phyloP scores from a whole-genome alignment of 306 rosid species.

The Carpinus fangiana region DNA sequence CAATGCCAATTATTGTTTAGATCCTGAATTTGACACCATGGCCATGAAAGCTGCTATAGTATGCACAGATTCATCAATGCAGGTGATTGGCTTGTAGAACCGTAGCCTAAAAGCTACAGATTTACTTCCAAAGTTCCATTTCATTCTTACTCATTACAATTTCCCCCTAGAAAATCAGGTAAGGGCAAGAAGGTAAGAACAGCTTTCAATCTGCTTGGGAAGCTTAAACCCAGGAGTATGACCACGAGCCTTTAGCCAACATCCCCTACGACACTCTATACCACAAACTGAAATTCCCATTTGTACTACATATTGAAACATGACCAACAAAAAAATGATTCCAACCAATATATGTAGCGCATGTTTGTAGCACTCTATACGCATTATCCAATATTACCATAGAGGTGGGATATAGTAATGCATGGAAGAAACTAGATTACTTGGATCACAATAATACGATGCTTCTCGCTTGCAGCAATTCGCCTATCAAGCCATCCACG shows the following conservation, averaged over 20 bases:
- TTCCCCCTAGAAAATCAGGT: not conserved
- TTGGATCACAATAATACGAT: slow-evolving; percentile 55
- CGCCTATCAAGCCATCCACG: slow-evolving; percentile 73
- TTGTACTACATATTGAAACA: not conserved
- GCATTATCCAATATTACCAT: slow-evolving; percentile 6
- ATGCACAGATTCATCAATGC: not conserved
- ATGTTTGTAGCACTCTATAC: not conserved
- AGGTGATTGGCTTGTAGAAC: not conserved
- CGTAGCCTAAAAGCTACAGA: not conserved
- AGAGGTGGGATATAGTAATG: not conserved
- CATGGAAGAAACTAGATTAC: slow-evolving; percentile 41
- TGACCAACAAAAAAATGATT: not conserved
- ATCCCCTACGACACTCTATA: not conserved
- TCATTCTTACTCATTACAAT: not conserved
- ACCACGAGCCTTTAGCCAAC: not conserved
- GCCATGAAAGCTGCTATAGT: not conserved
- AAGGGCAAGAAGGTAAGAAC: not conserved
- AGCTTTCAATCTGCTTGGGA: not conserved
- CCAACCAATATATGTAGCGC: not conserved
- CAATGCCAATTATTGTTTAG: not conserved
- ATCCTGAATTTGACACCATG: not conserved
- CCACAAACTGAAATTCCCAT: not conserved
- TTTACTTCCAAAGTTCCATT: not conserved
- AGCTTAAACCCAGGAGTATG: not conserved
- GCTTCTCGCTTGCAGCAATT: slow-evolving; percentile 45